These are phyloP conservation scores for Xylaria cubensis DNA, from an alignment of 495 filamentous ascomycete genomes.

Conservation along the genomic window DNA sequence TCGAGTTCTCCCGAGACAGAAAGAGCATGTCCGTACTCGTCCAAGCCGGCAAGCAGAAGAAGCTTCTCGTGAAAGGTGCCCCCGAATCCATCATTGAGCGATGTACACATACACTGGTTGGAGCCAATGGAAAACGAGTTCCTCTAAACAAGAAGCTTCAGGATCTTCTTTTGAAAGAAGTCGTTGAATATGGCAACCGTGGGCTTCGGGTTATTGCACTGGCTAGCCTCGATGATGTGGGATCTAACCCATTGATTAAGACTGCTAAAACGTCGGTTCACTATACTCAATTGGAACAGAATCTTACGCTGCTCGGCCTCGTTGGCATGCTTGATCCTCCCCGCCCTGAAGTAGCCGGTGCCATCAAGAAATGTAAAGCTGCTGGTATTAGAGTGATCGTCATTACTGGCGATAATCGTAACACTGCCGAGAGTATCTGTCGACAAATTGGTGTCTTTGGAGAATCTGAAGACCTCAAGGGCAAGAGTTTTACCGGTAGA, in stretches of 20 bases:
- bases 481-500: constrained; percentile 94
- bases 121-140: constrained; percentile 75
- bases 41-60: constrained; percentile 67
- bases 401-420: constrained; percentile 97
- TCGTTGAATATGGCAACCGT: constrained; percentile 87
- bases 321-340: constrained; percentile 98
- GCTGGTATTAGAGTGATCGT: constrained; percentile 98
- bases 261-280: constrained; percentile 82
- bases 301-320: constrained; percentile 91
- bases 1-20: constrained; percentile 95
- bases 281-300: constrained; percentile 86
- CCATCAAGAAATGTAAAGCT: constrained; percentile 86
- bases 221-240: constrained; percentile 76
- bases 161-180: constrained; percentile 73
- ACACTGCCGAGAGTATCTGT: constrained; percentile 97
- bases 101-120: constrained; percentile 80
- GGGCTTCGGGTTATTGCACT: constrained; percentile 96
- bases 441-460: constrained; percentile 96
- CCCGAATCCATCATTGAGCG: constrained; percentile 93
- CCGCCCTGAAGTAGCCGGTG: constrained; percentile 86
- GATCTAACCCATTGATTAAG: constrained; percentile 69
- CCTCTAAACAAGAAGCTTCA: constrained; percentile 69
- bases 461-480: constrained; percentile 77
- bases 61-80: constrained; percentile 94
- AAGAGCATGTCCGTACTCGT: constrained; percentile 99